A percentile compares a stretch with the other conserved stretches of the same genome.
Evolutionary conservation across 768 basidiomycete species (phyloP).

Genomic region (Xerocomellus dryophilus): DNA sequence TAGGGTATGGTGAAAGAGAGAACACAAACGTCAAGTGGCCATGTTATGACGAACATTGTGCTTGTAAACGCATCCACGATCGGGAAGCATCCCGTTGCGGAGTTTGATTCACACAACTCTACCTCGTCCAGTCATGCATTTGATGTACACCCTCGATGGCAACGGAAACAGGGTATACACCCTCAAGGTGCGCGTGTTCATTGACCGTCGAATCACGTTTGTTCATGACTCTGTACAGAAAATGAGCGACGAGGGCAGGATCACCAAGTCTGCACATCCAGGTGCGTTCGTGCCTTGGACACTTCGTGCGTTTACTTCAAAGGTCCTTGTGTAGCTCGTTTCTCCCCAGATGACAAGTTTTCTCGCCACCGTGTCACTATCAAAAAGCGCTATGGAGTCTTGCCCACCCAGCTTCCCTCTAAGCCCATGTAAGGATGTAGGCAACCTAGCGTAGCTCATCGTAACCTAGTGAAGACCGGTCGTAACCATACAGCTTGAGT

Average conservation of each 20-base stretch:
- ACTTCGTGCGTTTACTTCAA: background rate
- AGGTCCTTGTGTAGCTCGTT: conserved; percentile 64
- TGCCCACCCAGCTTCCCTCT: conserved; percentile 84
- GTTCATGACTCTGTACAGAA: conserved; percentile 53
- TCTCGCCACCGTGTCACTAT: conserved; percentile 96
- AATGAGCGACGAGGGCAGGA: conserved; percentile 71
- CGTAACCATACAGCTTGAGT: background rate
- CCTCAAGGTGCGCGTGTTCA: conserved; percentile 66
- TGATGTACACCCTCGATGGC: conserved; percentile 89
- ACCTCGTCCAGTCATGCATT: conserved; percentile 68
- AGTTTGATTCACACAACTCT: conserved; percentile 8
- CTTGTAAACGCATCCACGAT: background rate
- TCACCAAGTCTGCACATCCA: conserved; percentile 96
- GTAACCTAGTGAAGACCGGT: no score
- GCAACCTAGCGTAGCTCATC: no score
- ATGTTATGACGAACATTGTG: background rate
- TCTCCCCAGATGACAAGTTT: conserved; percentile 99
- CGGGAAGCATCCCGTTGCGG: conserved; percentile 8
- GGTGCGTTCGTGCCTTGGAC: conserved; percentile 46
- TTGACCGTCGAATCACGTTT: background rate
- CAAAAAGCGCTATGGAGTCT: conserved; percentile 87
- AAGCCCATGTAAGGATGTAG: conserved; percentile 70
- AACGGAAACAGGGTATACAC: conserved; percentile 85
- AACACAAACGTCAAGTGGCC: background rate
- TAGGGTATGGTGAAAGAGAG: background rate